Evolutionary conservation across 176 grass and related monocot genomes (phyloP), one percentile per base, ranked within the genome.

Genomic region (Oropetium thomaeum): DNA sequence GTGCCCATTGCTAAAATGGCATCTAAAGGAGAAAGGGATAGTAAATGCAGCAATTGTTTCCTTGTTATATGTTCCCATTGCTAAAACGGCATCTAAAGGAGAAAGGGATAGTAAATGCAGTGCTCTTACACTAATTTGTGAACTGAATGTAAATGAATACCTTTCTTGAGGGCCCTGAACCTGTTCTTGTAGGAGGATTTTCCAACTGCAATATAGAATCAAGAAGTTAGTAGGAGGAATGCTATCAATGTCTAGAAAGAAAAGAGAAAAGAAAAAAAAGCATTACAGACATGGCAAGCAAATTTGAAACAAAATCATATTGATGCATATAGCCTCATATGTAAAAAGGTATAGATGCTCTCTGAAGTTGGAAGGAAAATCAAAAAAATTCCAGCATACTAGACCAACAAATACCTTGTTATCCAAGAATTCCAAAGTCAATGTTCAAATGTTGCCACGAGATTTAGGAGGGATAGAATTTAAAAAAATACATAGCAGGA

Each of bases 161-260:
- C 96, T 99, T 99, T 68, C 96, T 91, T 71, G 91, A 90, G 23
- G 81, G 75, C 26, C 96, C 91, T 59, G 96, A 92, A 68, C 91
- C 91, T 48, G 84, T 84, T 90, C 85, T 90, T 60, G 88, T 62
- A 84, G 96, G 89, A 75, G 90, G 80, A 67, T 82, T 82, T 79
- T 99, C 96, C 84, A 92, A 29, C 96, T 99, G 88, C 35, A 63
- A 31, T 3, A 54, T 61, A 73, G 34, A 80, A 71, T 57, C 55
- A 79, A 73, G 62, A 20, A 63, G 0, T 64, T 71, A 67, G 7
- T 42, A 29, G 4, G 13, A 54, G 26, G 30, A 64, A 83, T 62
- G 6, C 5, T 60, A 43, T 20, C n/a, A n/a, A n/a, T n/a, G n/a
- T n/a, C n/a, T n/a, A n/a, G n/a, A n/a, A n/a, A n/a, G n/a, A n/a